Evolutionary conservation across 495 filamentous ascomycete genomes (phyloP).

Genomic region (Hypoxylon fragiforme): DNA sequence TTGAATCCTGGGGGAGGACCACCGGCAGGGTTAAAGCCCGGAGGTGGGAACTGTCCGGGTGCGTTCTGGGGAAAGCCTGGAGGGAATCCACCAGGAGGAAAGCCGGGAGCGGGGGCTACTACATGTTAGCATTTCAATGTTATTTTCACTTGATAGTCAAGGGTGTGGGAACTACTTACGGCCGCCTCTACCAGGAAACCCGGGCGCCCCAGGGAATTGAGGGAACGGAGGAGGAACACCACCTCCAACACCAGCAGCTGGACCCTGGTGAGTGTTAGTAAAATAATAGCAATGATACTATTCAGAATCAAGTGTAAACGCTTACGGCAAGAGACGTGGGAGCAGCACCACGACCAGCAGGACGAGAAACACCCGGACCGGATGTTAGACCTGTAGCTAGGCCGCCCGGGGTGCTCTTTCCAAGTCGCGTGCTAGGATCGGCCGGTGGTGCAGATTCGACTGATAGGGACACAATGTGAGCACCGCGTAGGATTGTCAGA

Average conservation of each 20-base stretch:
- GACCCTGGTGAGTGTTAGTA: conserved; percentile 59
- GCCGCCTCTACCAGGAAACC: conserved; percentile 77
- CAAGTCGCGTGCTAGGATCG: conserved; percentile 88
- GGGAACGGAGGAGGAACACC: conserved; percentile 71
- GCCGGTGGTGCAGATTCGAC: conserved; percentile 96
- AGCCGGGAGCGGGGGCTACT: conserved; percentile 65
- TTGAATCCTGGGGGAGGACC: conserved; percentile 68
- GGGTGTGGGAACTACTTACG: conserved; percentile 54
- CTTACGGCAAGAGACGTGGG: conserved; percentile 74
- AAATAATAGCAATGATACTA: conserved; percentile 28
- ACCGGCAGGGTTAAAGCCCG: conserved; percentile 66
- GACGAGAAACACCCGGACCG: conserved; percentile 88
- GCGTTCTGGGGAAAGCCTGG: conserved; percentile 55
- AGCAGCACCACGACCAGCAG: conserved; percentile 83
- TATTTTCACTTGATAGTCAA: not conserved
- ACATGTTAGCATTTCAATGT: conserved; percentile 13
- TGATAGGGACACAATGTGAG: conserved; percentile 89
- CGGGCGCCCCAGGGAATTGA: conserved; percentile 63
- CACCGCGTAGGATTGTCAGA: conserved; percentile 91
- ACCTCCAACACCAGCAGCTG: conserved; percentile 86
- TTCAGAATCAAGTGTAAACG: conserved; percentile 24
- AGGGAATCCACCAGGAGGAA: conserved; percentile 57
- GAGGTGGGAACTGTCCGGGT: conserved; percentile 62
- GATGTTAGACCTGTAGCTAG: conserved; percentile 69
- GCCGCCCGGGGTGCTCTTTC: conserved; percentile 71